A percentile compares a stretch with the other conserved stretches of the same genome.
These are phyloP conservation scores for Alternaria angustiovoidea DNA, from an alignment of 2,329 filamentous ascomycete species.

Conservation along the genomic window DNA sequence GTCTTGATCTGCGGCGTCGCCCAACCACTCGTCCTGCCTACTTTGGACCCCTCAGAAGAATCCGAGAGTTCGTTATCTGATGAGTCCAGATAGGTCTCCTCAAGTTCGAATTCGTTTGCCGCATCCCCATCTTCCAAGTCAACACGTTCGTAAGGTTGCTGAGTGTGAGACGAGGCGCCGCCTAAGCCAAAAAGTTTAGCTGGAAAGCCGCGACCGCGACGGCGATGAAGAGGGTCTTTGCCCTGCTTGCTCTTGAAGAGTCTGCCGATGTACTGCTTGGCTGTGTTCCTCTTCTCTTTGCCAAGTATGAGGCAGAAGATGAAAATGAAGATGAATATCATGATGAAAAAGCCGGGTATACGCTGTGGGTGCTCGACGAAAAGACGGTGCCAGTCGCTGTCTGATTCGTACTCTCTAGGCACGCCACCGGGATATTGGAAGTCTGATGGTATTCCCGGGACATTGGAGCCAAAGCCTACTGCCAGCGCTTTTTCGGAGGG, in stretches of 20 bases:
- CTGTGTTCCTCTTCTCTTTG: slow-evolving; percentile 71
- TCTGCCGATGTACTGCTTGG: slow-evolving; percentile 66
- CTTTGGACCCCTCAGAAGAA: slow-evolving; percentile 63
- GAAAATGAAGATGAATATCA: slow-evolving; percentile 75
- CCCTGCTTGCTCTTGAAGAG: slow-evolving; percentile 54
- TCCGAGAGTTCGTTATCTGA: slow-evolving; percentile 69
- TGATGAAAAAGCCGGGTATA: slow-evolving; percentile 77
- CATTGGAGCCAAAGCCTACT: slow-evolving; percentile 92
- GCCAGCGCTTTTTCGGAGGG: slow-evolving; percentile 68
- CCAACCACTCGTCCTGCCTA: slow-evolving; percentile 71
- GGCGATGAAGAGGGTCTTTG: slow-evolving; percentile 44
- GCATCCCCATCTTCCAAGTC: slow-evolving; percentile 73
- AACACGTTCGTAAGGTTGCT: slow-evolving; percentile 76
- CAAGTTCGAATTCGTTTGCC: slow-evolving; percentile 76
- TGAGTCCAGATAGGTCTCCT: slow-evolving; percentile 56
- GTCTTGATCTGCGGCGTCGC: slow-evolving; percentile 69
- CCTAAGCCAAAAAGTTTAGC: slow-evolving; percentile 69
- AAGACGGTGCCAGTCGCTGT: slow-evolving; percentile 64
- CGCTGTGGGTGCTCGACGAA: slow-evolving; percentile 71
- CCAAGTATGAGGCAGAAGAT: slow-evolving; percentile 79
- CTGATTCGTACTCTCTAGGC: slow-evolving; percentile 59
- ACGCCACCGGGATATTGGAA: slow-evolving; percentile 79
- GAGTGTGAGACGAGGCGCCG: slow-evolving; percentile 51
- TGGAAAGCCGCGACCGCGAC: slow-evolving; percentile 48
- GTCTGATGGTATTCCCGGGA: slow-evolving; percentile 71